Conservation (phyloP, 2,329 filamentous ascomycete species). For the Aspergillus tamarii region DNA sequence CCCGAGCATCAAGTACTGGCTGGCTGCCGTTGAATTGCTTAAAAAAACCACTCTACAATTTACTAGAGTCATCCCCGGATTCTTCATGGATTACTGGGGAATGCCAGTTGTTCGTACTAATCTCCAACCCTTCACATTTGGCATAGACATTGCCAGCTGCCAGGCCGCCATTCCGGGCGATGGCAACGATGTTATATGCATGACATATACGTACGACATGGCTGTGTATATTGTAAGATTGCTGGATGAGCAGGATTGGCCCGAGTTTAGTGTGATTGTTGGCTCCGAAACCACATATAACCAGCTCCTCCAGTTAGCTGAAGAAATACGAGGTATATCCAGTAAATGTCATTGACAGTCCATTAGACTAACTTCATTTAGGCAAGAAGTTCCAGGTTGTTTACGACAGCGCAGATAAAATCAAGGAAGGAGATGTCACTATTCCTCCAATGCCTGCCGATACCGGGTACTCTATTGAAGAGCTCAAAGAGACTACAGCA, state of each 20-base stretch:
- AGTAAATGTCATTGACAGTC: not conserved
- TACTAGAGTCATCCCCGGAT: conserved; percentile 46
- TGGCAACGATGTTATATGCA: conserved; percentile 48
- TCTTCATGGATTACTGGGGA: conserved; percentile 53
- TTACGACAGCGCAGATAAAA: conserved; percentile 36
- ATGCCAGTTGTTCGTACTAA: conserved; percentile 43
- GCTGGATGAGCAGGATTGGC: conserved; percentile 51
- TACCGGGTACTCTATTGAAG: conserved; percentile 23
- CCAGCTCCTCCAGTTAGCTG: conserved; percentile 48
- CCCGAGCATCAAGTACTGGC: conserved; percentile 35
- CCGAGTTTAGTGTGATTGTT: conserved; percentile 38
- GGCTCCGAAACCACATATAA: conserved; percentile 51
- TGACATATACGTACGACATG: conserved; percentile 56
- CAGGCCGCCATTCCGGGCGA: conserved; percentile 54
- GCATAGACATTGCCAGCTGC: conserved; percentile 50
- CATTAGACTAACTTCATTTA: conserved; percentile 10
- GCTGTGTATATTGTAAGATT: conserved; percentile 49
- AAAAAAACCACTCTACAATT: conserved; percentile 40
- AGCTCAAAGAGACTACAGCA: conserved; percentile 29
- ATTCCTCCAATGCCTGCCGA: conserved; percentile 30
- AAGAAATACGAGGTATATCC: conserved; percentile 45
- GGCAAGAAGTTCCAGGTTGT: conserved; percentile 41
- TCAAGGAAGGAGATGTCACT: conserved; percentile 40
- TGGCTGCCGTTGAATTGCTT: conserved; percentile 33
- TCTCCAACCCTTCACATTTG: conserved; percentile 44